Percentiles rank a stretch among this genome's conserved stretches.
Conservation (phyloP, 2,329 filamentous ascomycete species). For the Cephalotrichum gorgonifer region DNA sequence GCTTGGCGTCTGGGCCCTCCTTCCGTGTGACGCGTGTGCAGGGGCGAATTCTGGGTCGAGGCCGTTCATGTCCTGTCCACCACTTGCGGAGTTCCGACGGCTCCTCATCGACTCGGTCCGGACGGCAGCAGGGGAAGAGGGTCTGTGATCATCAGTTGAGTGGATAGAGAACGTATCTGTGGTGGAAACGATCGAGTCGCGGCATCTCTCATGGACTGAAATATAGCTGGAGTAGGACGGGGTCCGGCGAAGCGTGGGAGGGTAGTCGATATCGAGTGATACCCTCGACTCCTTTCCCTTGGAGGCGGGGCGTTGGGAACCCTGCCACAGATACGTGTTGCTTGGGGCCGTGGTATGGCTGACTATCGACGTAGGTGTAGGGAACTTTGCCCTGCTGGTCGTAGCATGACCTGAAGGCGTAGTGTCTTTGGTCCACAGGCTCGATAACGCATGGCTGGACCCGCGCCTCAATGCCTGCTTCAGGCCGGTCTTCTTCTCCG, state of each 20-base stretch:
- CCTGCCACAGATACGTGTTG: not conserved
- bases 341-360: not conserved
- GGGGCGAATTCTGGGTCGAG: conserved; percentile 2
- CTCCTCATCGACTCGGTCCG: not conserved
- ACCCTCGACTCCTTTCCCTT: not conserved
- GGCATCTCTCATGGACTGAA: conserved; percentile 37
- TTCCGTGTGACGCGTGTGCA: conserved; percentile 13
- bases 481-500: conserved; percentile 1
- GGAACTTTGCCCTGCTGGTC: not conserved
- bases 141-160: conserved; percentile 25
- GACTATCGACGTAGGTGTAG: not conserved
- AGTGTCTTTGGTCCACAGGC: not conserved
- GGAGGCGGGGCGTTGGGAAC: not conserved
- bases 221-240: conserved; percentile 28
- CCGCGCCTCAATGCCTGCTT: conserved; percentile 2
- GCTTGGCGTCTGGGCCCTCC: conserved; percentile 31
- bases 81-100: conserved; percentile 1
- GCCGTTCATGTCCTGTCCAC: not conserved
- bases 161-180: conserved; percentile 45
- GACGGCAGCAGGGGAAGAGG: conserved; percentile 5
- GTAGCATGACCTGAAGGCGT: not conserved
- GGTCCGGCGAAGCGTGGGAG: conserved; percentile 4
- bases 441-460: not conserved
- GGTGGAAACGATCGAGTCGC: conserved; percentile 44
- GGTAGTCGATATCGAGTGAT: conserved; percentile 1